Conservation (phyloP, 768 basidiomycete genomes). For the Trametes elegans region DNA sequence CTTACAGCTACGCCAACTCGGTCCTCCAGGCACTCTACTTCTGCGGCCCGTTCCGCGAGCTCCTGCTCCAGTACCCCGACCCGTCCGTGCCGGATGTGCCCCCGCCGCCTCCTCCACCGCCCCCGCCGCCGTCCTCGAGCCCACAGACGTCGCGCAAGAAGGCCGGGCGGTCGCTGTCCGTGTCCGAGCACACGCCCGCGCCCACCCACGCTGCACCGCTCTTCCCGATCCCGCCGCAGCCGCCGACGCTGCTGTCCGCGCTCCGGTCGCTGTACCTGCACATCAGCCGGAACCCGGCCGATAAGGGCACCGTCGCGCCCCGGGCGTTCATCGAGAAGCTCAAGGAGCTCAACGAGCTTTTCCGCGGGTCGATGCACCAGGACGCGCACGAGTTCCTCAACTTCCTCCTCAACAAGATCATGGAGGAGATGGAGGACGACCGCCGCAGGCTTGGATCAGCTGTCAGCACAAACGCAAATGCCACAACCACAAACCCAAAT, state of each 20-base stretch:
- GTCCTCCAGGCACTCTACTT: constrained; percentile 97
- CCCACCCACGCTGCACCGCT: constrained; percentile 24
- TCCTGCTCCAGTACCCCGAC: constrained; percentile 71
- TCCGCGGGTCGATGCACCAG: constrained; percentile 90
- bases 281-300: constrained; percentile 74
- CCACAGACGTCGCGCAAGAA: constrained; percentile 45
- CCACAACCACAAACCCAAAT: too few relatives aligned
- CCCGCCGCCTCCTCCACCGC: constrained; percentile 27
- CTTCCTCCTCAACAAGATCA: constrained; percentile 87
- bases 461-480: neutral
- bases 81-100: constrained; percentile 42
- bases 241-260: constrained; percentile 85
- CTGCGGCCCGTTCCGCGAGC: constrained; percentile 89
- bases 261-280: constrained; percentile 87
- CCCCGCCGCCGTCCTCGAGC: constrained; percentile 32
- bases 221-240: constrained; percentile 52
- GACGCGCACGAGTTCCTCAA: constrained; percentile 99
- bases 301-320: constrained; percentile 86
- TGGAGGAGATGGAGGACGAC: constrained; percentile 88
- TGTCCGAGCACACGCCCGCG: constrained; percentile 29
- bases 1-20: constrained; percentile 93
- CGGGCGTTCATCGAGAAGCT: constrained; percentile 92
- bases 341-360: constrained; percentile 88
- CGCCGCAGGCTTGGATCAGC: constrained; percentile 24
- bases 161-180: constrained; percentile 50